phyloP scores from a whole-genome alignment of 345 rosid genomes.

The Salix koriyanagi region DNA sequence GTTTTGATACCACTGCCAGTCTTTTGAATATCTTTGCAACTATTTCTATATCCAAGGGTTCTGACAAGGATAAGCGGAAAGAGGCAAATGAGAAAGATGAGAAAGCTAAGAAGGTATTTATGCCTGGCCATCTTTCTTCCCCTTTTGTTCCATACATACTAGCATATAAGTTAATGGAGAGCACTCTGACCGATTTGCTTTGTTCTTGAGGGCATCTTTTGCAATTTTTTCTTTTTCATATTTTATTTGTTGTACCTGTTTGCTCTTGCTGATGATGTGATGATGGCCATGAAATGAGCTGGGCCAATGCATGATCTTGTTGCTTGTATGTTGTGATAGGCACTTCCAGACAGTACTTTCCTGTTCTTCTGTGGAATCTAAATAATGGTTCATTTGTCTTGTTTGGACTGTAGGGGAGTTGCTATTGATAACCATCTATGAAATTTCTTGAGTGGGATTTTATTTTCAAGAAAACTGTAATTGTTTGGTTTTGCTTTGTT shows the following conservation, averaged over 20 bases:
- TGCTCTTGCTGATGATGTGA: neutral
- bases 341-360: neutral
- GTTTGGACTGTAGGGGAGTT: neutral
- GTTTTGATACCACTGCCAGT: neutral
- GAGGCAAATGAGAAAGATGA: slow-evolving; percentile 62
- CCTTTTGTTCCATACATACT: too few species aligned
- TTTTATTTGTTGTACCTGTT: neutral
- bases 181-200: neutral
- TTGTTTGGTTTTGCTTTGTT: too few species aligned
- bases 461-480: neutral
- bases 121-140: neutral
- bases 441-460: neutral
- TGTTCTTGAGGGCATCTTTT: neutral
- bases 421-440: neutral
- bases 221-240: neutral
- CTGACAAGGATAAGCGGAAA: slow-evolving; percentile 63
- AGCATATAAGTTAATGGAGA: neutral
- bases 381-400: neutral
- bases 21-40: neutral
- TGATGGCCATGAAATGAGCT: neutral
- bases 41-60: slow-evolving; percentile 34
- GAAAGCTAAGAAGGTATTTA: slow-evolving; percentile 53
- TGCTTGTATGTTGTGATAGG: neutral
- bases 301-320: neutral
- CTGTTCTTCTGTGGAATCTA: neutral